Evolutionary conservation across 371 early-diverging fungal species (phyloP).

Genomic region (Haplosporangium sp.): DNA sequence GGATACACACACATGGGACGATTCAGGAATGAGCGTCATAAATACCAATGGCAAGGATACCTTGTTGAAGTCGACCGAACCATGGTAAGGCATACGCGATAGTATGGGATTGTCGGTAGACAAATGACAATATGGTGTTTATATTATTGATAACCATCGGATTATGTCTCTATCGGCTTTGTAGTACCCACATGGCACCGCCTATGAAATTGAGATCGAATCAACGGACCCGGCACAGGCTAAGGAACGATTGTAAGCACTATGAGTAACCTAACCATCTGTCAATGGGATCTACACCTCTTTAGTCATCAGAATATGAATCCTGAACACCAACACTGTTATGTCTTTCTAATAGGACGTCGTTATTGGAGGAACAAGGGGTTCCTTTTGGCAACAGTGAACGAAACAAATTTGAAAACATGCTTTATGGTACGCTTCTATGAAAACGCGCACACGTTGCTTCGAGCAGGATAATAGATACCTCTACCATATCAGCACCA

Average conservation of each 20-base stretch:
- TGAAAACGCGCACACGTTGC: conserved; percentile 1
- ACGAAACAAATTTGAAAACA: conserved; percentile 53
- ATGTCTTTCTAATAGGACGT: conserved; percentile 10
- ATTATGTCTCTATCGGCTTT: background rate
- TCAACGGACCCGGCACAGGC: conserved; percentile 40
- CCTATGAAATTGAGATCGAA: conserved; percentile 49
- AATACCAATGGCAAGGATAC: conserved; percentile 43
- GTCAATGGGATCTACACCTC: too few species aligned
- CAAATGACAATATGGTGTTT: background rate
- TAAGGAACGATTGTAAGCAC: conserved; percentile 33
- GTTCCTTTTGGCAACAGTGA: conserved; percentile 31
- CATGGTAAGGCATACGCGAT: conserved; percentile 11
- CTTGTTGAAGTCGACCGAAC: conserved; percentile 48
- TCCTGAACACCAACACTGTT: background rate
- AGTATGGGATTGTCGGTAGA: too few species aligned
- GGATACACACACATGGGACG: conserved; percentile 49
- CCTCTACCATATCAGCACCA: too few species aligned
- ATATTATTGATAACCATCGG: background rate
- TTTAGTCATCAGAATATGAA: too few species aligned
- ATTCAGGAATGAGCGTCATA: conserved; percentile 45
- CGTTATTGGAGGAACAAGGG: conserved; percentile 28
- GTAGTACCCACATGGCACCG: conserved; percentile 46
- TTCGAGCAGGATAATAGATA: conserved; percentile 2
- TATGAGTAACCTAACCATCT: too few species aligned
- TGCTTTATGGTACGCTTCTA: conserved; percentile 32